Conservation (phyloP, 345 rosid species). For the Populus tremula region DNA sequence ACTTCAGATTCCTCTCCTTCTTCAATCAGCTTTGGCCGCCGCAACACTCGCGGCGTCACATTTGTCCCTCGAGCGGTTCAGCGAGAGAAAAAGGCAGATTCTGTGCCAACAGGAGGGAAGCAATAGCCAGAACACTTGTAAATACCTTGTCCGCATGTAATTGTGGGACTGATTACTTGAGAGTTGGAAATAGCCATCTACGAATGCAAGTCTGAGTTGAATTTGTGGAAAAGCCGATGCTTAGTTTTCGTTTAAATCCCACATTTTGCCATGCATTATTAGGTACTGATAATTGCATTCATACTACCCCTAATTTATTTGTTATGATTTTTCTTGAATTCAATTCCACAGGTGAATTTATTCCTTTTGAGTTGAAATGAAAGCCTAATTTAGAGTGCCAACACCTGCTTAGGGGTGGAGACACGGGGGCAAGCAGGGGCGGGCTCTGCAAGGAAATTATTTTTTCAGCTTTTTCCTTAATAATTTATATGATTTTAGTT, state of each 20-base stretch:
- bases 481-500: no score
- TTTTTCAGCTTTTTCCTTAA: no score
- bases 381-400: not conserved
- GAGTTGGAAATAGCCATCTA: not conserved
- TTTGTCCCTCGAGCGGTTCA: slow-evolving; percentile 71
- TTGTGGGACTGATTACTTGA: not conserved
- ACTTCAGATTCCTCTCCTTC: slow-evolving; percentile 76
- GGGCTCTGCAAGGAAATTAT: no score
- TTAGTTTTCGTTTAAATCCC: not conserved
- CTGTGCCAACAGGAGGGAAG: slow-evolving; percentile 25
- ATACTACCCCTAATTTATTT: not conserved
- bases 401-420: no score
- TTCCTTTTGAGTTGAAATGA: not conserved
- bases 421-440: no score
- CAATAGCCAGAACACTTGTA: slow-evolving; percentile 13
- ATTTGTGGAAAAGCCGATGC: not conserved
- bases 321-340: not conserved
- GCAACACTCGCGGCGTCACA: slow-evolving; percentile 65
- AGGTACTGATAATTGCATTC: not conserved
- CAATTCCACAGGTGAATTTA: not conserved
- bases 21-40: slow-evolving; percentile 75
- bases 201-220: not conserved
- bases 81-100: slow-evolving; percentile 38
- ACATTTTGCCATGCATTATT: not conserved
- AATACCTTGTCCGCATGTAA: not conserved